Evolutionary conservation across 192 early-diverging fungal species (phyloP), one percentile per base, ranked within the genome.

Genomic region (Backusella australiensis): DNA sequence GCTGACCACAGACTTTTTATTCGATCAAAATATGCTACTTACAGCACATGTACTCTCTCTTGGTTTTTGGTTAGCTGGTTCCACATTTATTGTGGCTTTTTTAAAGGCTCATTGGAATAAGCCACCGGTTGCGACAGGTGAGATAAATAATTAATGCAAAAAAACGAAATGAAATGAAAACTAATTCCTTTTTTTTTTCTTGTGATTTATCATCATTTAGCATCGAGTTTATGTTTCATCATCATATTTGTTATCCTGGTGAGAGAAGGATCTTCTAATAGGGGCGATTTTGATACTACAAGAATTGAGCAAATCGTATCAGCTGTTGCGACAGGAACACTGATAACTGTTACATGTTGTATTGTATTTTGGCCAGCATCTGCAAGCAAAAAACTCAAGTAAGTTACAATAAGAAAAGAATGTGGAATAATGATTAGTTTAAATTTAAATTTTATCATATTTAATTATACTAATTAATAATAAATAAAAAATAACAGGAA

Each of bases 351-450:
- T 0, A 66, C 84, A 4, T 75, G 83, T 0, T 84, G 85, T 41
- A 76, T 87, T 23, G 26, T 85, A 5, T 67, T 89, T 8, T 89
- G 88, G 88, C 89, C 89, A 0, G 77, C 81, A n/a, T 86, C 85
- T 34, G 89, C 89, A 8, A 82, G 82, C 23, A 85, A 87, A 44
- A 87, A 85, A 65, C 75, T 90, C n/a, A 79, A 82, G 63, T 63
- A 63, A 5, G 56, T 11, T 23, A 9, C 8, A 63, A 63, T 9
- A 26, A 63, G 9, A 12, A 29, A 21, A 29, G 8, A 29, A 26
- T 29, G 12, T 26, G 3, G 11, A 26, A 49, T 49, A n/a, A 49
- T 49, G 17, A 49, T 49, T 44, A 56, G 53, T 56, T 21, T 26
- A 21, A 9, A 56, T 56, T n/a, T 56, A 21, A 21, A 21, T 26